Base-by-base conservation (phyloP, 2,329 filamentous ascomycete species). In the Exophiala bonariae region DNA sequence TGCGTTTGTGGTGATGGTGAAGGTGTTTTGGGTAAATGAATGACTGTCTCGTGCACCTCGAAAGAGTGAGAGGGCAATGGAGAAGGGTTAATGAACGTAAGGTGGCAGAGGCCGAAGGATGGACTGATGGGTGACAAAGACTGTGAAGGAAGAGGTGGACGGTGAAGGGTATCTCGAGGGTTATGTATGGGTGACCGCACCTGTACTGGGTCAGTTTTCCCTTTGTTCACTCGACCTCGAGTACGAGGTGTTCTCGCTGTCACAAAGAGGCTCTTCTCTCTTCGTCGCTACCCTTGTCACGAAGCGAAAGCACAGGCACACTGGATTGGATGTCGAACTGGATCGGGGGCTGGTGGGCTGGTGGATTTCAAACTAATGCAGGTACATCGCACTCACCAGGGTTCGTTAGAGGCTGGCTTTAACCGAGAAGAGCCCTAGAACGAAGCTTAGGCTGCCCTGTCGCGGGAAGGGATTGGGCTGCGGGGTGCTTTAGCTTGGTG, bases 51-150 rank as follows among this genome's bases (percentile, higher is more conserved):
- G 37, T 33, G 42, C 52, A 38, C 41, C 49, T 52, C 52, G 43
- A 55, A 49, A 22, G 52, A 55, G 49, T 52, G 52, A 49, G 47
- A 49, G 52, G 46, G 45, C 43, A 33, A 32, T 14, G 46, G 39
- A 49, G 45, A 41, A 49, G 17, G 23, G 31, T 23, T 38, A 42
- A 39, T 30, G 48, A 52, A 55, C 20, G 48, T 41, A 37, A 48
- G 41, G 33, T 49, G 44, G 48, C 47, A 35, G 32, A 35, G 42
- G 44, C 47, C 43, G n/a, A 54, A 45, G 36, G 39, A 48, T 44
- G 42, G 48, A 49, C 41, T 31, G 37, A 37, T 26, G 18, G 20
- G 18, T 22, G 47, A 41, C 26, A 42, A 43, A 39, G 33, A 47
- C 17, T 36, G 41, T 32, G 44, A 33, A 26, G 14, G 39, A 44